Base-by-base conservation (phyloP, 345 rosid species). In the Populus alba region DNA sequence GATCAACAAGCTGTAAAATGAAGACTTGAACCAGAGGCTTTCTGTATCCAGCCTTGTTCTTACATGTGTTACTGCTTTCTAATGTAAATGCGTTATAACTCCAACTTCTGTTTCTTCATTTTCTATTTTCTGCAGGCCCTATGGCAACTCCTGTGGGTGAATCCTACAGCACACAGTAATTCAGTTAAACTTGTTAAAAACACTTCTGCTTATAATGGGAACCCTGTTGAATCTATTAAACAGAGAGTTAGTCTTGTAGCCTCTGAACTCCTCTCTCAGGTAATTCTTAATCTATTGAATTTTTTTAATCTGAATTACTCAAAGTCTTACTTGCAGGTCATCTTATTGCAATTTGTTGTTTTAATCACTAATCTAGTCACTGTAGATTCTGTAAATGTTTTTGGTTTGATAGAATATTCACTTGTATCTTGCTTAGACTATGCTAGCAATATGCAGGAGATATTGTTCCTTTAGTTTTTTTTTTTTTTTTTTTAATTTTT, bases 221-320 rank as follows among this genome's bases (percentile, higher is more conserved):
- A 83, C 70, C 91, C 91, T 49, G 80, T 88, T 79, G 93, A 90
- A 75, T 85, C 81, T 72, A 85, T 92, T 79, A 94, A 92, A 79
- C 81, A 82, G 74, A 90, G 90, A 89, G 97, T 91, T 76, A 86
- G 90, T 84, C 76, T 81, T 85, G 95, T 86, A 67, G 94, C 89
- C 73, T 89, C 98, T 72, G 95, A 92, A 88, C 91, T 97, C 77
- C 97, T 97, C 70, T 90, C 97, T 49, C 98, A 94, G 99, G 99
- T 95, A 81, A 51, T 65, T 70, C 69, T 66, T 23, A 10, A 22
- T 69, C 20, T 82, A 68, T 10, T 67, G 43, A 53, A 33, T 27
- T 22, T 38, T 10, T 13, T 33, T 18, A 6, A 38, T 67, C 49
- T 31, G 41, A 41, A 16, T 71, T 11, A 53, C 67, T 41, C 22